These are phyloP conservation scores for Aspergillus ellipticus DNA, from an alignment of 495 filamentous ascomycete species.

Conservation along the genomic window DNA sequence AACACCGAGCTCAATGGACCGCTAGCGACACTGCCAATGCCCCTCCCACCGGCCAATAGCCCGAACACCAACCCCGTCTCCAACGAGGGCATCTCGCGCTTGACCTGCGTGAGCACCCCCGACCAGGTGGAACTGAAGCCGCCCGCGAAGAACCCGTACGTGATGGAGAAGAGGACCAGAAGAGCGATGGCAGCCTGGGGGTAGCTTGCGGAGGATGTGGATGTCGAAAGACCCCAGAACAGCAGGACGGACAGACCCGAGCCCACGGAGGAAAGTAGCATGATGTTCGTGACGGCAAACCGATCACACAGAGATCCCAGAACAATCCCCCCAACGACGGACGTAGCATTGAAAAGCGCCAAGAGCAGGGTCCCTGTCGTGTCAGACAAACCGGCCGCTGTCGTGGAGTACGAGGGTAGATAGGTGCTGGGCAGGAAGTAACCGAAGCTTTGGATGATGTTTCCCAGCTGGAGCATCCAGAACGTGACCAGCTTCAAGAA, in stretches of 20 bases:
- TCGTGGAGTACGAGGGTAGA: slow-evolving; percentile 57
- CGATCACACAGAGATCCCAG: slow-evolving; percentile 60
- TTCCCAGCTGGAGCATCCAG: slow-evolving; percentile 52
- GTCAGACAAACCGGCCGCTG: slow-evolving; percentile 39
- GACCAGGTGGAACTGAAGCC: slow-evolving; percentile 59
- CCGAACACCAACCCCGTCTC: slow-evolving; percentile 62
- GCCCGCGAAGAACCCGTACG: slow-evolving; percentile 69
- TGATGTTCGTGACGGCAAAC: slow-evolving; percentile 55
- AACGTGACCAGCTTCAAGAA: slow-evolving; percentile 51
- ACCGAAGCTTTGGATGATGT: slow-evolving; percentile 59
- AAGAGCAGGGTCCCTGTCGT: slow-evolving; percentile 49
- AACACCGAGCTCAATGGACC: slow-evolving; percentile 59
- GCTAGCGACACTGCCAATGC: slow-evolving; percentile 61
- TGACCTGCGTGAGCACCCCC: slow-evolving; percentile 57
- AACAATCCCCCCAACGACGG: slow-evolving; percentile 53
- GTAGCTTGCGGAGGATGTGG: slow-evolving; percentile 15
- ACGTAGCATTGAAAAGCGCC: slow-evolving; percentile 54
- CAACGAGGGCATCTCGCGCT: slow-evolving; percentile 38
- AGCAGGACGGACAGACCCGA: slow-evolving; percentile 58
- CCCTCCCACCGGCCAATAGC: slow-evolving; percentile 58
- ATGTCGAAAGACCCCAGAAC: slow-evolving; percentile 58
- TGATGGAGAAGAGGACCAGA: slow-evolving; percentile 61
- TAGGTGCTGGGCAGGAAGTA: slow-evolving; percentile 67
- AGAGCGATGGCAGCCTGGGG: slow-evolving; percentile 45
- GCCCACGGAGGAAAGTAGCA: slow-evolving; percentile 56